These are phyloP conservation scores for Cercospora sesami DNA, from an alignment of 2,329 filamentous ascomycete genomes.

Conservation along the genomic window DNA sequence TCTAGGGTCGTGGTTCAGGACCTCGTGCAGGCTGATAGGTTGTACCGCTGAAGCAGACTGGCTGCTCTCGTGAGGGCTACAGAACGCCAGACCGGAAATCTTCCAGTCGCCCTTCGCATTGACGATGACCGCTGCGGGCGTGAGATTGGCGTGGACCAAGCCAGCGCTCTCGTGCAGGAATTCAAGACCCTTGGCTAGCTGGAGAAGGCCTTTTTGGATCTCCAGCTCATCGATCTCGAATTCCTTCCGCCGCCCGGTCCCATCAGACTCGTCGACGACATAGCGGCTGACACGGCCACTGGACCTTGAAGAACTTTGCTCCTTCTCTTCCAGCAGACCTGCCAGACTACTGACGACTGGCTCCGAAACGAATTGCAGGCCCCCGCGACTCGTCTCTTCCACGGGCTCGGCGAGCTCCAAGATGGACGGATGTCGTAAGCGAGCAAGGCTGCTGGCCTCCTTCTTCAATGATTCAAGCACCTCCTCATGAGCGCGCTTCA, in stretches of 20 bases:
- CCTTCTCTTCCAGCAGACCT: slow-evolving; percentile 79
- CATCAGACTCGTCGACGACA: slow-evolving; percentile 76
- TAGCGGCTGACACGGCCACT: slow-evolving; percentile 70
- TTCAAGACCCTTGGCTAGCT: slow-evolving; percentile 90
- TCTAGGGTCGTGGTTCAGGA: slow-evolving; percentile 79
- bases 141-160: slow-evolving; percentile 90
- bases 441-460: slow-evolving; percentile 84
- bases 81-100: slow-evolving; percentile 89
- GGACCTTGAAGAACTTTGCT: slow-evolving; percentile 70
- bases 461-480: slow-evolving; percentile 88
- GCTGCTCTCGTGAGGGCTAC: slow-evolving; percentile 74
- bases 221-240: slow-evolving; percentile 95
- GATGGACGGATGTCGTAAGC: slow-evolving; percentile 85
- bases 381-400: slow-evolving; percentile 87
- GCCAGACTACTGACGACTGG: slow-evolving; percentile 85
- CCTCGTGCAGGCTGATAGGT: slow-evolving; percentile 79
- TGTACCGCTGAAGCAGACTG: slow-evolving; percentile 66
- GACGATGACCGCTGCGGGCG: slow-evolving; percentile 87
- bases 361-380: slow-evolving; percentile 94
- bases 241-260: slow-evolving; percentile 69
- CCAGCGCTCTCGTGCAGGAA: slow-evolving; percentile 95
- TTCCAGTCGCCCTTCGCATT: slow-evolving; percentile 99
- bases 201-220: slow-evolving; percentile 92
- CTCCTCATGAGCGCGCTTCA: slow-evolving; percentile 83
- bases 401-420: slow-evolving; percentile 92